Evolutionary conservation across 2,329 filamentous ascomycete species (phyloP), one percentile per base, ranked within the genome.

Genomic region (Alternaria viburni): DNA sequence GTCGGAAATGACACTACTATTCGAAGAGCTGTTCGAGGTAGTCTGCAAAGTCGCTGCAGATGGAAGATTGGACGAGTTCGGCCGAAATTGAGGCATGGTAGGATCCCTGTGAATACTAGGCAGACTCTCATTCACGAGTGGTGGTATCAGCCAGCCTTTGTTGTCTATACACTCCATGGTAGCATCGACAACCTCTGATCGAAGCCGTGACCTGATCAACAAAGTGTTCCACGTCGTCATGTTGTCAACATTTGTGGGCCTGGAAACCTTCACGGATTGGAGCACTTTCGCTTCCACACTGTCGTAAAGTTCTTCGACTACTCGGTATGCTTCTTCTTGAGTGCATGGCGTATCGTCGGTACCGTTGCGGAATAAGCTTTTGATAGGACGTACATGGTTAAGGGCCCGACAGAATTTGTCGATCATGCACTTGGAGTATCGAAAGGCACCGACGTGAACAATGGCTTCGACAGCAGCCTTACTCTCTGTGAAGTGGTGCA

Each of bases 81-180:
- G 89, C 6, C 88, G 85, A 73, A 91, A 91, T 69, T 92, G 90
- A 9, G 90, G 90, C 77, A 91, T 82, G 0, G 89, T 91, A 8
- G 87, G 87, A 69, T 92, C 90, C 8, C 82, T 68, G 45, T 61
- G 51, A 7, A 45, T 9, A 36, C 32, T 28, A 36, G 41, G 19
- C 17, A 28, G 13, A 41, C 11, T 30, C 55, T 30, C 26, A 32
- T 21, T 25, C n/a, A 32, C 3, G 10, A 11, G n/a, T 12, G 32
- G 49, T 30, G 19, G 25, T 41, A 64, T 23, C 25, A 75, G 59
- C 73, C 74, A 74, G 15, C 67, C 66, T 26, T 68, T 54, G 21
- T 46, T 50, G 7, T 52, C 58, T n/a, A 59, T 67, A 32, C 68
- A 63, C 2, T 57, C 50, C 12, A 71, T n/a, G 6, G 72, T 23